Conservation (phyloP, 371 early-diverging fungal genomes). For the Mortierella sp. region DNA sequence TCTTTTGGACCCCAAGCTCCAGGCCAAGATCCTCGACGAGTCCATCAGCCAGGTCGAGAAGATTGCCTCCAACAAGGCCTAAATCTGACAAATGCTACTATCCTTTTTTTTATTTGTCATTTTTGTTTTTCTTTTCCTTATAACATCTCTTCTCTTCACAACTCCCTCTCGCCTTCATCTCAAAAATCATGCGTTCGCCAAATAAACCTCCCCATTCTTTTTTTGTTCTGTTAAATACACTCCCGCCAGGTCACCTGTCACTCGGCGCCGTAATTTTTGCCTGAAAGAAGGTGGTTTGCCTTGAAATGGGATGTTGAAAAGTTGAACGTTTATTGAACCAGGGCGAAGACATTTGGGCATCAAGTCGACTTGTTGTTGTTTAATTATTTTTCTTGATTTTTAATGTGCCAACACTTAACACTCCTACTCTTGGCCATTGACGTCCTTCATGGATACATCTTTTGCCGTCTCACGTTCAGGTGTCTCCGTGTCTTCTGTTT, state of each 20-base stretch:
- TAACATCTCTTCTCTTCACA: not conserved
- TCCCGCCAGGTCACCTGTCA: not conserved
- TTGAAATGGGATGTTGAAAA: no score
- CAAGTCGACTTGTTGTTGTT: not conserved
- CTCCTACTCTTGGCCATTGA: not conserved
- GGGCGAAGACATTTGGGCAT: no score
- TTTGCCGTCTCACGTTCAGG: not conserved
- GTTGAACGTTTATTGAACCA: no score
- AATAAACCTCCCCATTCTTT: slow-evolving; percentile 15
- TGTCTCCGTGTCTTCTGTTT: not conserved
- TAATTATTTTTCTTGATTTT: not conserved
- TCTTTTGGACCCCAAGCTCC: slow-evolving; percentile 83
- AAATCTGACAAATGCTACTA: slow-evolving; percentile 16
- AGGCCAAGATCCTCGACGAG: slow-evolving; percentile 61
- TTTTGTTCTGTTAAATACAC: slow-evolving; percentile 9
- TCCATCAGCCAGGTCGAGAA: slow-evolving; percentile 62
- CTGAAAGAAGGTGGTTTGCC: not conserved
- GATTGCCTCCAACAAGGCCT: slow-evolving; percentile 57
- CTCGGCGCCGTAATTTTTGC: not conserved
- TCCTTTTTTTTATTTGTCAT: slow-evolving; percentile 10
- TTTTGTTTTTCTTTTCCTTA: not conserved
- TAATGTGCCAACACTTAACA: no score
- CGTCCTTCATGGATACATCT: slow-evolving; percentile 6
- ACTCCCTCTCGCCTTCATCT: not conserved
- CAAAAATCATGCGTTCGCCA: slow-evolving; percentile 1